Conservation (phyloP, 2,329 filamentous ascomycete species). For the Colletotrichum neosansevieriae region DNA sequence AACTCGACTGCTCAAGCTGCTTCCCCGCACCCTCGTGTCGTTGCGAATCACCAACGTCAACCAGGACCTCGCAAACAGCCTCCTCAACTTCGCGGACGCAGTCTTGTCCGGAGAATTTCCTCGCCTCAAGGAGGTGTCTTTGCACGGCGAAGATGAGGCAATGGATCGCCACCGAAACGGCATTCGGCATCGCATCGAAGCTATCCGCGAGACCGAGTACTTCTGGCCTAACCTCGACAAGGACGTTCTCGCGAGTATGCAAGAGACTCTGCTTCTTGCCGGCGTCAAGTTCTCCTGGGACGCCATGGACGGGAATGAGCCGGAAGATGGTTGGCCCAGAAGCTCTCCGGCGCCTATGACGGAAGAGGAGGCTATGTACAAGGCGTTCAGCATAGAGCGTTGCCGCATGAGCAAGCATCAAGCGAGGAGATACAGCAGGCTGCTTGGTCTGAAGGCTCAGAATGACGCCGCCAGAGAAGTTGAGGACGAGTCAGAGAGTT, state of each 20-base stretch:
- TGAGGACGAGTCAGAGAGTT: no score
- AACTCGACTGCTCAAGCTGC: not conserved
- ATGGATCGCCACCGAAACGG: not conserved
- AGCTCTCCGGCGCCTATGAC: not conserved
- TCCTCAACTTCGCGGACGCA: not conserved
- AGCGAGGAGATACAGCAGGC: not conserved
- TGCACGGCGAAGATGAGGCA: not conserved
- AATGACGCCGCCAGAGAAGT: no score
- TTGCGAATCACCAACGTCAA: not conserved
- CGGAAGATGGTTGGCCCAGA: not conserved
- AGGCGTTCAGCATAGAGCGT: no score
- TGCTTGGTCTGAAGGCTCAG: not conserved
- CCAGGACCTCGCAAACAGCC: not conserved
- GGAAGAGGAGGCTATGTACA: not conserved
- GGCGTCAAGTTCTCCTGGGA: not conserved
- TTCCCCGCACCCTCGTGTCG: not conserved
- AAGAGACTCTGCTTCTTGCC: not conserved
- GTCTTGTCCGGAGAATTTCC: not conserved
- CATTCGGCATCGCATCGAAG: fast-evolving
- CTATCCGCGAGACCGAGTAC: not conserved
- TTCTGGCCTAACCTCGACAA: not conserved
- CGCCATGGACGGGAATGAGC: not conserved
- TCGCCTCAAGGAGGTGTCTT: not conserved
- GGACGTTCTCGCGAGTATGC: not conserved
- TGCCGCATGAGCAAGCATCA: not conserved